Evolutionary conservation across 192 early-diverging fungal species (phyloP).

Genomic region (Coemansia sp.): DNA sequence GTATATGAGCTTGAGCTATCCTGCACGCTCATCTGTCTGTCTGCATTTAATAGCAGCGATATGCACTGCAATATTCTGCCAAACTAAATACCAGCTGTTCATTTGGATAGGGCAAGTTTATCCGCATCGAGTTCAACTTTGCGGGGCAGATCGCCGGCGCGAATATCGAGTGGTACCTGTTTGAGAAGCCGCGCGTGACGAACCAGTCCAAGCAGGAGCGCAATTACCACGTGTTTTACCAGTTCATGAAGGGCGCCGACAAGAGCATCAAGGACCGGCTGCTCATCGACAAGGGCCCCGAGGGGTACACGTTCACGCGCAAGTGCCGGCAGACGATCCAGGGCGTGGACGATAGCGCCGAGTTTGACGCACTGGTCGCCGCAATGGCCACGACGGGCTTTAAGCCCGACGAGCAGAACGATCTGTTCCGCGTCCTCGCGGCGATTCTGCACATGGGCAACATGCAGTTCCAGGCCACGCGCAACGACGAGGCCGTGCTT

Average conservation of each 20-base stretch:
- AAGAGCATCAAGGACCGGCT: slow-evolving; percentile 71
- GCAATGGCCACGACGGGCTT: slow-evolving; percentile 86
- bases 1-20: slow-evolving; percentile 9
- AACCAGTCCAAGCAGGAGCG: slow-evolving; percentile 88
- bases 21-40: too few relatives aligned
- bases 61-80: too few relatives aligned
- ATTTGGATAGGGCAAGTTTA: slow-evolving; percentile 90
- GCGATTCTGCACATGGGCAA: slow-evolving; percentile 94
- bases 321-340: slow-evolving; percentile 85
- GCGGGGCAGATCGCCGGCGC: slow-evolving; percentile 87
- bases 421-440: slow-evolving; percentile 81
- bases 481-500: slow-evolving; percentile 87
- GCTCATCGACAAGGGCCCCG: slow-evolving; percentile 70
- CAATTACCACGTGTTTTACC: slow-evolving; percentile 98
- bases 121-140: slow-evolving; percentile 94
- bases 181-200: slow-evolving; percentile 97
- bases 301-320: slow-evolving; percentile 82
- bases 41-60: too few relatives aligned
- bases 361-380: slow-evolving; percentile 71
- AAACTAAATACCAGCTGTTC: too few relatives aligned
- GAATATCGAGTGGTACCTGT: slow-evolving; percentile 95
- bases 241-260: slow-evolving; percentile 86
- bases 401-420: slow-evolving; percentile 67
- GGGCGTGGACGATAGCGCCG: slow-evolving; percentile 86
- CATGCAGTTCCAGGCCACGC: slow-evolving; percentile 72